Conservation (phyloP, 129 eudicot genomes). For the Tagetes patula region DNA sequence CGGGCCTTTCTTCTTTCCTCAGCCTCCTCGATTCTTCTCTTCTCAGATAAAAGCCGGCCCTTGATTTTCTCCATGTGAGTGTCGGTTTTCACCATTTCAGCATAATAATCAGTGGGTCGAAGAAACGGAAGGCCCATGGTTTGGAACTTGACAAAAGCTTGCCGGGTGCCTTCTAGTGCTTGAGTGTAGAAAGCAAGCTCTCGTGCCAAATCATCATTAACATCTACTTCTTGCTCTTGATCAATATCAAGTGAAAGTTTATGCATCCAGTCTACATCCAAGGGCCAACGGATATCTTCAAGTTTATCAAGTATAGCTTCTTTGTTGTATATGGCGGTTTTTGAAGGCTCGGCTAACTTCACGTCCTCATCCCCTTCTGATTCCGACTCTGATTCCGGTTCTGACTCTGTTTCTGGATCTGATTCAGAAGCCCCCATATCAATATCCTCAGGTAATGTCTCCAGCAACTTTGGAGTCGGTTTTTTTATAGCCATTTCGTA, state of each 20-base stretch:
- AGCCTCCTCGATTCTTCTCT: constrained; percentile 74
- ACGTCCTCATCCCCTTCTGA: constrained; percentile 58
- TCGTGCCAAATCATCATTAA: constrained; percentile 71
- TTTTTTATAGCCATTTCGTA: constrained; percentile 36
- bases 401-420: constrained; percentile 32
- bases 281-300: constrained; percentile 69
- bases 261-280: constrained; percentile 63
- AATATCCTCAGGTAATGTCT: constrained; percentile 28
- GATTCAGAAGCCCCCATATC: constrained; percentile 36
- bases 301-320: constrained; percentile 69
- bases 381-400: constrained; percentile 49
- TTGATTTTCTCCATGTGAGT: constrained; percentile 85
- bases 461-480: constrained; percentile 6
- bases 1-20: constrained; percentile 89
- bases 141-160: constrained; percentile 67
- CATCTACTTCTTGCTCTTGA: constrained; percentile 67
- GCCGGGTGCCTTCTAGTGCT: constrained; percentile 75
- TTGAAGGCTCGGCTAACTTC: constrained; percentile 63
- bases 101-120: constrained; percentile 81
- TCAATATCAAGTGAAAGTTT: constrained; percentile 54
- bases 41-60: constrained; percentile 68
- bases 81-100: constrained; percentile 92
- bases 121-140: constrained; percentile 69
- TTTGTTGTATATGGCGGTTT: constrained; percentile 57
- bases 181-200: constrained; percentile 86